These are phyloP conservation scores for Boletellus ananas DNA, from an alignment of 768 basidiomycete species.

Conservation along the genomic window DNA sequence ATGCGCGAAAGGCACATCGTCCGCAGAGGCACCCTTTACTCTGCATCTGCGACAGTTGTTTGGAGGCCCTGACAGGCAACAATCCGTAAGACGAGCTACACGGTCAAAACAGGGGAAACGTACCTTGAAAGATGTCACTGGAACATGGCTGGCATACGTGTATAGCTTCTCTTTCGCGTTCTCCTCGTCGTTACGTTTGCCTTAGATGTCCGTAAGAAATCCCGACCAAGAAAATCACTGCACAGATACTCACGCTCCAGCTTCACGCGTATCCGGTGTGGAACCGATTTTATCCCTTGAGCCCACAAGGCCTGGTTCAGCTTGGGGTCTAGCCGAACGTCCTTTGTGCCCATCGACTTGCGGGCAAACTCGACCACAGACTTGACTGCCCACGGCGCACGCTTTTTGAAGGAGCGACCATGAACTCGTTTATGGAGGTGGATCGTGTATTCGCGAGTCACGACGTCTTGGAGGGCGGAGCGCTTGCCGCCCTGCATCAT, in stretches of 20 bases:
- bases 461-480: slow-evolving; percentile 96
- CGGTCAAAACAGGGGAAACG: slow-evolving; percentile 20
- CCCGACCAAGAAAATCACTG: neutral
- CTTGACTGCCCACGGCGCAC: slow-evolving; percentile 95
- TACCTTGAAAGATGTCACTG: slow-evolving; percentile 82
- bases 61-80: slow-evolving; percentile 63
- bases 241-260: slow-evolving; percentile 72
- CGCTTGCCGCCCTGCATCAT: slow-evolving; percentile 72
- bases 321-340: slow-evolving; percentile 92
- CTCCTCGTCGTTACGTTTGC: slow-evolving; percentile 99
- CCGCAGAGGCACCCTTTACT: slow-evolving; percentile 40
- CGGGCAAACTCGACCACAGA: slow-evolving; percentile 88
- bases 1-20: slow-evolving; percentile 13
- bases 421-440: slow-evolving; percentile 95
- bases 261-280: slow-evolving; percentile 87
- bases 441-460: slow-evolving; percentile 98
- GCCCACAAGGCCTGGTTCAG: slow-evolving; percentile 97
- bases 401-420: slow-evolving; percentile 94
- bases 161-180: slow-evolving; percentile 97
- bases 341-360: slow-evolving; percentile 93
- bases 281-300: slow-evolving; percentile 90
- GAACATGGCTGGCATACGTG: slow-evolving; percentile 84
- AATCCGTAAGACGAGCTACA: slow-evolving; percentile 5
- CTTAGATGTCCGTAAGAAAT: slow-evolving; percentile 35
- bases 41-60: slow-evolving; percentile 77